Evolutionary conservation across 2,329 filamentous ascomycete genomes (phyloP), one percentile per base, ranked within the genome.

Genomic region (Exophiala bonariae): DNA sequence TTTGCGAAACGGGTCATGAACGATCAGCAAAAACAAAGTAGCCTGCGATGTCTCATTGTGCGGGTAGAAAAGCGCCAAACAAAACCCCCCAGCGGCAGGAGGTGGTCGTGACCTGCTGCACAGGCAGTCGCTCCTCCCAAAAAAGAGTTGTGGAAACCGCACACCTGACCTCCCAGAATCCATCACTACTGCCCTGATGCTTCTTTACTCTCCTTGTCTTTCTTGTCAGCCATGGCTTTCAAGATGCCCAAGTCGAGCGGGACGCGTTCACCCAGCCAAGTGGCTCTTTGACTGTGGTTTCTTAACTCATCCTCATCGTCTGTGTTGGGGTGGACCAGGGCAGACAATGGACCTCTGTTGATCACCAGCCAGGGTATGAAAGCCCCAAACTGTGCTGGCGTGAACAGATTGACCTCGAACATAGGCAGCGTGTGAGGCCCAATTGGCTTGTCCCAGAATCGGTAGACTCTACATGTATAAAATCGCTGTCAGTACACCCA

Each of bases 401-500:
- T 89, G 65, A 92, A 89, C 16, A 96, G 36, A 58, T 95, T 95
- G 36, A 96, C 89, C 68, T 96, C 91, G 60, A 96, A 96, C 89
- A 95, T 96, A 42, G 83, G 86, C 1, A 89, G 67, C 0, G 86
- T 84, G 65, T 96, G 90, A 1, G 90, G 90, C 0, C 90, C 91
- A 20, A 96, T 68, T 0, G 90, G 89, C 11, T 72, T 68, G 56
- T 93, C 85, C 79, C 82, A 95, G 56, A 95, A 73, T 11, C 68
- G 75, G 65, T 96, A 95, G 59, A 95, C 85, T 44, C 89, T 55
- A 33, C n/a, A n/a, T n/a, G n/a, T n/a, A n/a, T n/a, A n/a, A n/a
- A n/a, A n/a, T n/a, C n/a, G n/a, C 41, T 41, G 43, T 33, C 23
- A 44, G 19, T 14, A 34, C 13, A 28, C 19, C 3, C 41, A 34